These are phyloP conservation scores for Euclidium syriacum DNA, from an alignment of 345 rosid species.

Conservation along the genomic window DNA sequence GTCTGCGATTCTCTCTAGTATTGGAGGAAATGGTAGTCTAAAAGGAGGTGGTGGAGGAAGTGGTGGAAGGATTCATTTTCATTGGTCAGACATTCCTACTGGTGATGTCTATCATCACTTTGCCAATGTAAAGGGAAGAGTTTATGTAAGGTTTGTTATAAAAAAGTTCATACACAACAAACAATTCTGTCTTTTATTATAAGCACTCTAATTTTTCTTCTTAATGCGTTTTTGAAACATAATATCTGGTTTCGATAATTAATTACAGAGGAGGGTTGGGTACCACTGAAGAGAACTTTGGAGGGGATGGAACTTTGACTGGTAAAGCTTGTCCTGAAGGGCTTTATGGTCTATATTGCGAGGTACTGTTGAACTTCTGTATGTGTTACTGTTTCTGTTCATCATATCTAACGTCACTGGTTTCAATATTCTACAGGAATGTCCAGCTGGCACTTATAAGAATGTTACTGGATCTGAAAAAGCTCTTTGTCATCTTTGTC, in stretches of 20 bases:
- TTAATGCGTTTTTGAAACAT: neutral
- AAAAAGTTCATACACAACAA: neutral
- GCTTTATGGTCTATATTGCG: constrained; percentile 77
- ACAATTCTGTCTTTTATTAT: neutral
- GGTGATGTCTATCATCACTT: constrained; percentile 73
- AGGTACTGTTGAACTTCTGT: constrained; percentile 41
- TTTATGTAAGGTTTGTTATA: constrained; percentile 55
- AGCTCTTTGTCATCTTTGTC: constrained; percentile 62
- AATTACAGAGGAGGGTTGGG: constrained; percentile 75
- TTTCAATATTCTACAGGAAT: constrained; percentile 53
- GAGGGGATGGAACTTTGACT: constrained; percentile 72
- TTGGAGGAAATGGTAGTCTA: constrained; percentile 81
- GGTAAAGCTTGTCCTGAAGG: constrained; percentile 90
- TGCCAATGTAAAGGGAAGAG: constrained; percentile 77
- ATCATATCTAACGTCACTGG: neutral
- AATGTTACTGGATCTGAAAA: constrained; percentile 73
- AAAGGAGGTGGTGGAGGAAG: constrained; percentile 92
- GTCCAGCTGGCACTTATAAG: constrained; percentile 89
- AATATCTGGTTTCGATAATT: neutral
- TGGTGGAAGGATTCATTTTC: constrained; percentile 93
- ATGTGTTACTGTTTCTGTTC: neutral
- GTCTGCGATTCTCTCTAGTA: constrained; percentile 53
- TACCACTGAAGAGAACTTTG: constrained; percentile 53
- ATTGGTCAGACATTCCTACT: constrained; percentile 74
- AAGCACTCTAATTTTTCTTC: neutral